Evolutionary conservation across 2,329 filamentous ascomycete genomes (phyloP), one percentile per base, ranked within the genome.

Genomic region (Pseudohalonectria lignicola): DNA sequence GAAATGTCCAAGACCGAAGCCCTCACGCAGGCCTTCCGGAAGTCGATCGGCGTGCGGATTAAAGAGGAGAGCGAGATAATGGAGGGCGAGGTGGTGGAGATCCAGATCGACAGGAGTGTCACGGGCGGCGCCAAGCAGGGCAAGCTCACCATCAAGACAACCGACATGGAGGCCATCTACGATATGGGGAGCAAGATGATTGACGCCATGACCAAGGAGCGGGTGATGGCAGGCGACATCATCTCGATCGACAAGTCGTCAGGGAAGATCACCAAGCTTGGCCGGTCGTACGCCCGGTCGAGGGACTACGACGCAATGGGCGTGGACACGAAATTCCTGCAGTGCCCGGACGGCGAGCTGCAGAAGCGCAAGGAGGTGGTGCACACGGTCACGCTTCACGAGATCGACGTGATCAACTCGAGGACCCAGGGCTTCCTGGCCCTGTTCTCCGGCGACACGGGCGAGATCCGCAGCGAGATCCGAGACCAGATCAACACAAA

Each of bases 111-210:
- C 61, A 78, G 92, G 49, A 95, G 88, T 53, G 86, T 98, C 39
- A 96, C 92, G 12, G 92, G 92, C 35, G 86, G 84, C 49, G 93
- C 92, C 54, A 98, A 96, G 71, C 90, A 95, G 70, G 92, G 92
- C 54, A 98, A 98, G 64, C 79, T 98, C 47, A 98, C 92, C 16
- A 94, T 98, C 67, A 98, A 98, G 67, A 98, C 92, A 10, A 96
- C 90, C 41, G 92, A 98, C 60, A 98, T 98, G 92, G 92, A 98
- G 64, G 94, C 92, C 11, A 85, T 98, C 48, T 98, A 96, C 66
- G 92, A 98, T 54, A 95, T 98, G 88, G 92, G 92, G 47, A 90
- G 84, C 49, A 96, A 96, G 66, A 96, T 98, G 92, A 98, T 98
- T 49, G 92, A 98, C 57, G 87, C 87, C 47, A 95, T 98, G 87